Evolutionary conservation across 352 stramenopile species (phyloP).

Genomic region (Globisporangium alternatum): DNA sequence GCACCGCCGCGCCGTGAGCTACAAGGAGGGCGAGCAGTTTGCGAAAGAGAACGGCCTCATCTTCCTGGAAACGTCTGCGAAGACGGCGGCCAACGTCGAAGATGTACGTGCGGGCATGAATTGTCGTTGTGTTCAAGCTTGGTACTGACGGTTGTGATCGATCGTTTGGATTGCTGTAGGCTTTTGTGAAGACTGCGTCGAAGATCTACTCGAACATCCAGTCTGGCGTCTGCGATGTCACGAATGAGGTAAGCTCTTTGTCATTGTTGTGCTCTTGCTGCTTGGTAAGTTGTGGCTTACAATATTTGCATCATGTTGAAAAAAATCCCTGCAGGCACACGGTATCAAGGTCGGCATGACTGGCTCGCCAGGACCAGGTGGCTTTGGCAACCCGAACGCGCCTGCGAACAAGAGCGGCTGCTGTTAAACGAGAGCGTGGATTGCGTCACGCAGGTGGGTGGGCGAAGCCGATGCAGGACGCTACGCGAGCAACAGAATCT

Average conservation of each 20-base stretch:
- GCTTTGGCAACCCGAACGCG: conserved; percentile 77
- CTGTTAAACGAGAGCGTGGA: conserved; percentile 46
- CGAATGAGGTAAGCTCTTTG: conserved; percentile 79
- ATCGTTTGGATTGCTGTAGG: conserved; percentile 32
- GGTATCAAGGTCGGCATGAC: conserved; percentile 90
- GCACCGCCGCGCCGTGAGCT: conserved; percentile 93
- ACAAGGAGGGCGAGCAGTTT: conserved; percentile 98
- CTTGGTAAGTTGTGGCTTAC: not conserved
- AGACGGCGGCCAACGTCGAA: conserved; percentile 99
- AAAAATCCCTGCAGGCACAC: conserved; percentile 46
- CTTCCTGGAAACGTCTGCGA: conserved; percentile 99
- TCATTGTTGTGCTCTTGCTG: not conserved
- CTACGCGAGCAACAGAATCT: not conserved
- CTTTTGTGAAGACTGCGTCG: conserved; percentile 94
- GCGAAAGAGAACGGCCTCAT: conserved; percentile 99
- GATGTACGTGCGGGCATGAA: conserved; percentile 74
- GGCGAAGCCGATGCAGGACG: not conserved
- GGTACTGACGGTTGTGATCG: not conserved
- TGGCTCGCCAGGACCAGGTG: conserved; percentile 65
- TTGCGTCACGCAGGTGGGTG: not conserved
- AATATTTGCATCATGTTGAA: not conserved
- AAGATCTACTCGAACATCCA: conserved; percentile 97
- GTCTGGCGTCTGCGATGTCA: conserved; percentile 92
- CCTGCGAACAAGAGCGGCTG: conserved; percentile 65
- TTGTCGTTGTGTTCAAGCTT: not conserved